phyloP scores from a whole-genome alignment of 257 asterid species.

The Fraxinus pennsylvanica region DNA sequence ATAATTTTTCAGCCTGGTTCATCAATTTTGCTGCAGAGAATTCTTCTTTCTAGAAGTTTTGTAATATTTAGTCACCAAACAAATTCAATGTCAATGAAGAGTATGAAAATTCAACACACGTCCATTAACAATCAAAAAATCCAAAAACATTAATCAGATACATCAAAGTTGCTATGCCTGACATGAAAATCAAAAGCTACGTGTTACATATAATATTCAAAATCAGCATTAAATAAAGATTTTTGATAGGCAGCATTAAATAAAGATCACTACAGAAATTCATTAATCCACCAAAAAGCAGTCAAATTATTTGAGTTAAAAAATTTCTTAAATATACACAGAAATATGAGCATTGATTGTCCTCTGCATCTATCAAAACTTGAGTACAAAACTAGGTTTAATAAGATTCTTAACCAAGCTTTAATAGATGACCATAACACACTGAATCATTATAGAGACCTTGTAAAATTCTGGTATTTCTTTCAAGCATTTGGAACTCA shows the following conservation, averaged over 20 bases:
- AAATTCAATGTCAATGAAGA: not conserved
- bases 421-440: slow-evolving; percentile 38
- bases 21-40: not conserved
- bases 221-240: not conserved
- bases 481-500: slow-evolving; percentile 86
- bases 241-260: not conserved
- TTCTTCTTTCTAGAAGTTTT: not conserved
- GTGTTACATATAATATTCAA: not conserved
- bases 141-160: not conserved
- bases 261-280: not conserved
- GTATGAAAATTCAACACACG: not conserved
- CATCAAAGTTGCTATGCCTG: not conserved
- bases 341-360: slow-evolving; percentile 3
- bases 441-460: slow-evolving; percentile 59
- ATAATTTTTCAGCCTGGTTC: not conserved
- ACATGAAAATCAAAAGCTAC: not conserved
- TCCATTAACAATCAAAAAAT: not conserved
- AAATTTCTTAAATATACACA: not conserved
- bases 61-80: not conserved
- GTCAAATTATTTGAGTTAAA: not conserved
- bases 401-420: slow-evolving; percentile 24
- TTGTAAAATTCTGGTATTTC: slow-evolving; percentile 68
- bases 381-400: slow-evolving; percentile 24
- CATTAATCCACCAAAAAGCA: not conserved
- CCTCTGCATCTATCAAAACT: slow-evolving; percentile 25